Conservation (phyloP, 257 asterid species). For the Solanum phureja region DNA sequence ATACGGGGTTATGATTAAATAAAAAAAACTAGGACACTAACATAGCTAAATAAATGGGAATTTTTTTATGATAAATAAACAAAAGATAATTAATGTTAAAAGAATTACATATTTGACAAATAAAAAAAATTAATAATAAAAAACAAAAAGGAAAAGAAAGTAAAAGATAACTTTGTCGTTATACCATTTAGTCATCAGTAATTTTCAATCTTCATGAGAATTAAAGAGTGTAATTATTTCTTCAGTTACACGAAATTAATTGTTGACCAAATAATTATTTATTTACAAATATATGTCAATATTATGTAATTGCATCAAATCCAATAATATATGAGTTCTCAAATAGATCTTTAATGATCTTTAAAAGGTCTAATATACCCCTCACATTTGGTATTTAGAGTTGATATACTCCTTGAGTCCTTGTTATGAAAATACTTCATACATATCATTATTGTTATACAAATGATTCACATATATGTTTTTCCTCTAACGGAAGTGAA, state of each 20-base stretch:
- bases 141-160: background rate
- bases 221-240: background rate
- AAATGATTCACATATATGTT: background rate
- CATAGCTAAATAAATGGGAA: background rate
- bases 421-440: too few relatives aligned
- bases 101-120: background rate
- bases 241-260: background rate
- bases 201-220: background rate
- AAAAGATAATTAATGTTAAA: background rate
- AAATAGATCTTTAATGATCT: background rate
- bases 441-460: too few relatives aligned
- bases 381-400: background rate
- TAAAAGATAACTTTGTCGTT: background rate
- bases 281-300: background rate
- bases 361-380: too few relatives aligned
- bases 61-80: background rate
- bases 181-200: background rate
- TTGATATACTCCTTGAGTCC: fast-evolving
- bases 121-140: background rate
- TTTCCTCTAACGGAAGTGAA: background rate
- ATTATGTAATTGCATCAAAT: background rate
- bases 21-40: background rate
- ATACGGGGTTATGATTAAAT: background rate
- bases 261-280: background rate
- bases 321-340: background rate